Conservation (phyloP, 1,139 yeast genomes). For the Hyphopichia buzzinii region DNA sequence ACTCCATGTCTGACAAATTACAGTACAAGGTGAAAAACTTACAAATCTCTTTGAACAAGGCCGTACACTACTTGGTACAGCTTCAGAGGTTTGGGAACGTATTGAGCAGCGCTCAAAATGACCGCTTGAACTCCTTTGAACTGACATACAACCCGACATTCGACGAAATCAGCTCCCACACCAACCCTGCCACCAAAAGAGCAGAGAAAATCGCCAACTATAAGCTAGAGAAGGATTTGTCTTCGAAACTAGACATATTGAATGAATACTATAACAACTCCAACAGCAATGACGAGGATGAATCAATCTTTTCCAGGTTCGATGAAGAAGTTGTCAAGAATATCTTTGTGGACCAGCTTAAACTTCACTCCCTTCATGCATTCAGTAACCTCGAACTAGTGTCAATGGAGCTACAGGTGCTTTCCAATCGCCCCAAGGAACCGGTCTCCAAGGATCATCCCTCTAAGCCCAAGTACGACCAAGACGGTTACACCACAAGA, state of each 20-base stretch:
- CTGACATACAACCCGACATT: slow-evolving; percentile 40
- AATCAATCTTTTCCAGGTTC: slow-evolving; percentile 22
- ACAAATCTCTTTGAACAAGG: slow-evolving; percentile 36
- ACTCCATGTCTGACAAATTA: slow-evolving; percentile 3
- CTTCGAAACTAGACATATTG: slow-evolving; percentile 37
- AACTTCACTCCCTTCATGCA: slow-evolving; percentile 49
- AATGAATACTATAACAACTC: slow-evolving; percentile 25
- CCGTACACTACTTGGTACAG: slow-evolving; percentile 43
- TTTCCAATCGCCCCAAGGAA: slow-evolving; percentile 38
- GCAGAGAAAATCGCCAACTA: slow-evolving; percentile 72
- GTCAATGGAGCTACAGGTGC: slow-evolving; percentile 56
- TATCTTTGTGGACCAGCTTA: slow-evolving; percentile 54
- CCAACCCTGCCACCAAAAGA: slow-evolving; percentile 55
- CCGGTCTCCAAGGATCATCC: slow-evolving; percentile 11
- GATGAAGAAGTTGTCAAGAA: slow-evolving; percentile 65
- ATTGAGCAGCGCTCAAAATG: slow-evolving; percentile 35
- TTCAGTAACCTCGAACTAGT: slow-evolving; percentile 54
- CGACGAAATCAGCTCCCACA: slow-evolving; percentile 25
- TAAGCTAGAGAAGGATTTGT: slow-evolving; percentile 57
- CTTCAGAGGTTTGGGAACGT: slow-evolving; percentile 39
- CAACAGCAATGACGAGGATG: slow-evolving; percentile 24
- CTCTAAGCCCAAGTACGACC: slow-evolving; percentile 20
- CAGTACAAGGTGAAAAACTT: slow-evolving; percentile 38
- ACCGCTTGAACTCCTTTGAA: slow-evolving; percentile 40
- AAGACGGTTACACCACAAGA: slow-evolving; percentile 50